Conservation (phyloP, 2,329 filamentous ascomycete species). For the Fusarium sp. region DNA sequence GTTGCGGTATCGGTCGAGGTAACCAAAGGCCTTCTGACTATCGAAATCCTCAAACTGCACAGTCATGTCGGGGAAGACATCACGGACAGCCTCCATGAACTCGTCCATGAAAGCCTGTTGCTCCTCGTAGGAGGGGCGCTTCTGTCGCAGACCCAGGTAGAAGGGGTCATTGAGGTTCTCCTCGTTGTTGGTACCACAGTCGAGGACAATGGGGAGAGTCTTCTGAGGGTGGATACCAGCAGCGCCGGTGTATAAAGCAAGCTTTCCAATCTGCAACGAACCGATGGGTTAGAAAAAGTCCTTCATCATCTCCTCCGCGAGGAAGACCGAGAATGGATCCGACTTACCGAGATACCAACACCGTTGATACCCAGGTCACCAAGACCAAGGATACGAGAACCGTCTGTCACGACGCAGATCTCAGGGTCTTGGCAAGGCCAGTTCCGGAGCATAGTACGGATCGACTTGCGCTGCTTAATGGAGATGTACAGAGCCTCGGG, state of each 20-base stretch:
- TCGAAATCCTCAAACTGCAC: constrained; percentile 99
- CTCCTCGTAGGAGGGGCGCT: constrained; percentile 82
- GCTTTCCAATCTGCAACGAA: constrained; percentile 81
- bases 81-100: constrained; percentile 92
- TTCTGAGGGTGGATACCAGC: constrained; percentile 93
- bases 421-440: constrained; percentile 93
- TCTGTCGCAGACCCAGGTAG: constrained; percentile 90
- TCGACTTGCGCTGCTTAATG: constrained; percentile 92
- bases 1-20: constrained; percentile 90
- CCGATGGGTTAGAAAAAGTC: constrained; percentile 52
- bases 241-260: constrained; percentile 94
- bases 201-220: constrained; percentile 81
- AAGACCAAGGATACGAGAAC: constrained; percentile 91
- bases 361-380: constrained; percentile 97
- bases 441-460: constrained; percentile 89
- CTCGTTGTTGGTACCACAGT: constrained; percentile 78
- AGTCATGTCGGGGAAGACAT: constrained; percentile 77
- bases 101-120: constrained; percentile 96
- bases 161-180: constrained; percentile 78
- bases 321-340: neutral
- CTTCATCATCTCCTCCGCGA: neutral
- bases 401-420: constrained; percentile 97
- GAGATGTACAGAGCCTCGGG: constrained; percentile 97
- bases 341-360: constrained; percentile 91
- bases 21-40: constrained; percentile 91